Conservation (phyloP, 495 filamentous ascomycete species). For the Xylaria cubensis region DNA sequence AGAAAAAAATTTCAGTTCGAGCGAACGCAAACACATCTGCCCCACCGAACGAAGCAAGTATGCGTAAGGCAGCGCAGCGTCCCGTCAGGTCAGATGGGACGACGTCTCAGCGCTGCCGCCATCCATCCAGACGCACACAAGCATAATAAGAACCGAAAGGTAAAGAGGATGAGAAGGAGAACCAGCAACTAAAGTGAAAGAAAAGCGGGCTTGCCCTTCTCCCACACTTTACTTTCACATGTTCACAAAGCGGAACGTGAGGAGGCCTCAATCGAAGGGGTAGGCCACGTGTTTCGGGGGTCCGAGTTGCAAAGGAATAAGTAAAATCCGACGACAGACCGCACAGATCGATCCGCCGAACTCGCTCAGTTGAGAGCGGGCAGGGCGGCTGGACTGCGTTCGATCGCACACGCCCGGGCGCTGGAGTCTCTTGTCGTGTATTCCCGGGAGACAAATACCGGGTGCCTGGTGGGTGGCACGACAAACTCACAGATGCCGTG, state of each 20-base stretch:
- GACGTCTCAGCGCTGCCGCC: conserved; percentile 13
- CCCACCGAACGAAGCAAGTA: conserved; percentile 25
- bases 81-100: conserved; percentile 20
- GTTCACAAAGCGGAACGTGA: background rate
- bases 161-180: background rate
- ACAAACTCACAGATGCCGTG: background rate
- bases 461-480: conserved; percentile 12
- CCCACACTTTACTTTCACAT: background rate
- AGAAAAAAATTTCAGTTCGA: background rate
- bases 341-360: conserved; percentile 23
- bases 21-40: conserved; percentile 13
- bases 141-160: background rate
- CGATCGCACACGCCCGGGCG: background rate
- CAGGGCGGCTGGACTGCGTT: background rate
- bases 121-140: conserved; percentile 4
- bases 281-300: conserved; percentile 3
- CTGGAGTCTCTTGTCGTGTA: background rate
- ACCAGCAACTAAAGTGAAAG: background rate
- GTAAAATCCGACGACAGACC: conserved; percentile 4
- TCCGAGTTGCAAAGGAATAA: background rate
- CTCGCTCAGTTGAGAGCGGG: background rate
- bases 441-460: conserved; percentile 8
- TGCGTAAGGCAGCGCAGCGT: background rate
- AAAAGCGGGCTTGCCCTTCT: background rate
- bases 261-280: background rate